Evolutionary conservation across 352 stramenopile species (phyloP), one percentile per base, ranked within the genome.

Genomic region (Phytopythium ostracodes): DNA sequence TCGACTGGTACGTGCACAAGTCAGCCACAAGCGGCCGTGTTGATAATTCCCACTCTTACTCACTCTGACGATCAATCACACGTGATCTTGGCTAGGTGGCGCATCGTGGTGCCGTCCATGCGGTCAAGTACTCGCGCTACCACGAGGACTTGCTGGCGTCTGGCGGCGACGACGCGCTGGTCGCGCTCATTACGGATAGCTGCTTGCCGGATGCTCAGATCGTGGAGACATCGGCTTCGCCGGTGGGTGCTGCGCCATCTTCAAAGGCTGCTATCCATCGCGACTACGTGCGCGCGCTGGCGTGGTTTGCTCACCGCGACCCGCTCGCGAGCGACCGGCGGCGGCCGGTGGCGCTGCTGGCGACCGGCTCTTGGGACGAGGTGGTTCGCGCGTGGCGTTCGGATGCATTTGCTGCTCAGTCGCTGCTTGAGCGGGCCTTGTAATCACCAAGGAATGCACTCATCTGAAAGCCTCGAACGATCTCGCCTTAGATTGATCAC

Each of bases 281-380:
- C 18, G 85, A 94, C 66, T 94, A 94, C 46, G 78, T 94, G 11
- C 85, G 82, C 25, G 81, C 76, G 1, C 53, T 94, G 10, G 81
- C 75, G 27, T 94, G 85, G 85, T 78, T 81, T 43, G 59, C 65
- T 11, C 52, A 66, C 38, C 44, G 56, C 18, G 44, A 66, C 11
- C 53, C 53, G 35, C n/a, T 49, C n/a, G 53, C 53, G 36, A 59
- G 53, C 53, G 22, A 59, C 53, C 53, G 53, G 22, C 53, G 53
- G 35, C 53, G 53, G 22, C 36, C 53, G 53, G n/a, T 47, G 12
- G 68, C 71, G 2, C 31, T 75, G 35, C 67, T 91, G 5, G 69
- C 66, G 15, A 86, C 75, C 0, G 84, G 80, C 11, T 82, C 77
- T 0, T 93, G 81, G 79, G 84, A 93, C 57, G 78, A 86, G 66